Conservation (phyloP, 2,329 filamentous ascomycete genomes). For the Ceratocystis eucalypticola region DNA sequence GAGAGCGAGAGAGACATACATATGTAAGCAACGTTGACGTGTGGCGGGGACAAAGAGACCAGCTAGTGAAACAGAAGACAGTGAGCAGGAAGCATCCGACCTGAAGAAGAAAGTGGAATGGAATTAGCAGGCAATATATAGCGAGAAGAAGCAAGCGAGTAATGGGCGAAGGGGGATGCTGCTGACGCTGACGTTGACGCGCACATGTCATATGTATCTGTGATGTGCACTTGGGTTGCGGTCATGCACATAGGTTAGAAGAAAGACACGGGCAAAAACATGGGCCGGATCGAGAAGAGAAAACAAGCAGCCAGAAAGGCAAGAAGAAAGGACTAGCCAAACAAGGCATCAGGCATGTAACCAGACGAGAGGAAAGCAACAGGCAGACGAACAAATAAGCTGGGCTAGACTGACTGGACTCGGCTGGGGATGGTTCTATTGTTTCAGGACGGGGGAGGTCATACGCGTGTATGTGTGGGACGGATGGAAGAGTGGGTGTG, state of each 20-base stretch:
- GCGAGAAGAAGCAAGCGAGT: background rate
- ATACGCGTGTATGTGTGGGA: background rate
- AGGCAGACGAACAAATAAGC: too few species aligned
- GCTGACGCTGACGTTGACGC: background rate
- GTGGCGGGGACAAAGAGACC: background rate
- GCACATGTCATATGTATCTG: background rate
- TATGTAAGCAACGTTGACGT: background rate
- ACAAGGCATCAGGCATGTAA: too few species aligned
- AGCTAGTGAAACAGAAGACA: background rate
- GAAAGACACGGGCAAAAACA: too few species aligned
- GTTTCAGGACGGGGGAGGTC: background rate
- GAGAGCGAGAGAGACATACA: background rate
- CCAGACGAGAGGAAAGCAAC: too few species aligned
- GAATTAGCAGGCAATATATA: slow-evolving; percentile 7
- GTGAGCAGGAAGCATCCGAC: background rate
- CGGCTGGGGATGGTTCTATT: background rate
- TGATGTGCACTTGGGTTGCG: too few species aligned
- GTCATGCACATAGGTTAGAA: too few species aligned
- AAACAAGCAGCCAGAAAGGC: too few species aligned
- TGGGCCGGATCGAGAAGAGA: too few species aligned
- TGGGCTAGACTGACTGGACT: background rate
- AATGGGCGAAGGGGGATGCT: background rate
- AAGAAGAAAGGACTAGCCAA: too few species aligned
- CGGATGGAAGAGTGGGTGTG: too few species aligned
- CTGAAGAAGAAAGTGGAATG: background rate